Evolutionary conservation across 2,329 filamentous ascomycete species (phyloP).

Genomic region (Arthrobotrys musiformis): DNA sequence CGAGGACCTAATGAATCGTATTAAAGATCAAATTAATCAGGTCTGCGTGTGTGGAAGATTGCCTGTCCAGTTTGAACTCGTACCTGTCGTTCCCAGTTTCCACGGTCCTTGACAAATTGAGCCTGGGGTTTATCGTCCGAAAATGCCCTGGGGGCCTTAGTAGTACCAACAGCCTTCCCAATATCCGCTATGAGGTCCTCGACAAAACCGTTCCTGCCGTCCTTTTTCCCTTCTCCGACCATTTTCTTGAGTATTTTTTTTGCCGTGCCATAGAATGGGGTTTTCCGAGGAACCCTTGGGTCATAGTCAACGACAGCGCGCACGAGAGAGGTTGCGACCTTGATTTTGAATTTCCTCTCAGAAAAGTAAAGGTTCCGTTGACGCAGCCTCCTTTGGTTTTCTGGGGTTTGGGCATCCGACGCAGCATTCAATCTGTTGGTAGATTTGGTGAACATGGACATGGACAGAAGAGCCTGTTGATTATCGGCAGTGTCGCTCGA

Average conservation of each 20-base stretch:
- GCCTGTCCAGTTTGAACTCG: not conserved
- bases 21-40: too few species aligned
- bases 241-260: constrained; percentile 41
- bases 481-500: constrained; percentile 66
- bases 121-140: constrained; percentile 1
- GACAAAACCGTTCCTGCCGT: constrained; percentile 23
- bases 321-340: constrained; percentile 38
- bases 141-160: constrained; percentile 26
- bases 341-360: constrained; percentile 34
- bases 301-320: constrained; percentile 34
- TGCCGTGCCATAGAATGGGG: constrained; percentile 26
- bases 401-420: not conserved
- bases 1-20: constrained; percentile 64
- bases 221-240: constrained; percentile 26
- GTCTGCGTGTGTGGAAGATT: too few species aligned
- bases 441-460: constrained; percentile 50
- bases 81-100: constrained; percentile 48
- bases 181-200: constrained; percentile 41
- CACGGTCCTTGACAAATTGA: constrained; percentile 17
- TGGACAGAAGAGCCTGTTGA: constrained; percentile 62
- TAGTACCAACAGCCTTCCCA: constrained; percentile 12
- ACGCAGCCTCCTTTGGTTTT: constrained; percentile 13
- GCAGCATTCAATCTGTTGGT: constrained; percentile 29
- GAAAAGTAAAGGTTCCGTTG: constrained; percentile 40
- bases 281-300: constrained; percentile 14